A percentile compares a stretch with the other conserved stretches of the same genome.
phyloP scores from a whole-genome alignment of 805 yeast species.

The Yarrowia phangngaensis region DNA sequence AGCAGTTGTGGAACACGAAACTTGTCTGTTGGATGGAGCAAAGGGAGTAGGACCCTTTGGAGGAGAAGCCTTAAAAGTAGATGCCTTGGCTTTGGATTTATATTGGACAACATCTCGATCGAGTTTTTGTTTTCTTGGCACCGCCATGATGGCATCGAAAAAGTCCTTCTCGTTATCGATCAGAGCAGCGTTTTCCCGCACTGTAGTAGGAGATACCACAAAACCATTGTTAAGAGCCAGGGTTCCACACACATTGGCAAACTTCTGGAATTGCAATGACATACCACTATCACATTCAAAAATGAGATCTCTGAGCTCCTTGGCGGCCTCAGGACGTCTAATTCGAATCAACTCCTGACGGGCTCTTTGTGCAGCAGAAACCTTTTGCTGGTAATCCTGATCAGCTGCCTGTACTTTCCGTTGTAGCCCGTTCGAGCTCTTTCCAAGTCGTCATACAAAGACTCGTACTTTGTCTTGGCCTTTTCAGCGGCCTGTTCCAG shows the following conservation, averaged over 20 bases:
- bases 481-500: slow-evolving; percentile 82
- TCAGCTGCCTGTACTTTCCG: slow-evolving; percentile 81
- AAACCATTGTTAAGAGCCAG: slow-evolving; percentile 80
- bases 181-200: slow-evolving; percentile 70
- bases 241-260: slow-evolving; percentile 82
- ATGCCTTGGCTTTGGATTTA: slow-evolving; percentile 27
- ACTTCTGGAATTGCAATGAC: slow-evolving; percentile 82
- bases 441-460: slow-evolving; percentile 82
- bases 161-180: slow-evolving; percentile 82
- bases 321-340: slow-evolving; percentile 73
- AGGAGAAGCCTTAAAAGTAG: neutral
- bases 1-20: neutral
- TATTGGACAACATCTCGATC: slow-evolving; percentile 39
- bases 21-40: neutral
- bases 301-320: slow-evolving; percentile 68
- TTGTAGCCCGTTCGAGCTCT: slow-evolving; percentile 66
- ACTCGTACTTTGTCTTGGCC: slow-evolving; percentile 73
- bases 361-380: slow-evolving; percentile 63
- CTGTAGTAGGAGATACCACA: slow-evolving; percentile 72
- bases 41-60: slow-evolving; percentile 14
- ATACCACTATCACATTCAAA: slow-evolving; percentile 87
- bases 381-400: slow-evolving; percentile 76
- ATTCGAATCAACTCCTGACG: slow-evolving; percentile 68
- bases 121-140: slow-evolving; percentile 35
- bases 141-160: slow-evolving; percentile 56